phyloP scores from a whole-genome alignment of 2,329 filamentous ascomycete species.

The Ciborinia camelliae region DNA sequence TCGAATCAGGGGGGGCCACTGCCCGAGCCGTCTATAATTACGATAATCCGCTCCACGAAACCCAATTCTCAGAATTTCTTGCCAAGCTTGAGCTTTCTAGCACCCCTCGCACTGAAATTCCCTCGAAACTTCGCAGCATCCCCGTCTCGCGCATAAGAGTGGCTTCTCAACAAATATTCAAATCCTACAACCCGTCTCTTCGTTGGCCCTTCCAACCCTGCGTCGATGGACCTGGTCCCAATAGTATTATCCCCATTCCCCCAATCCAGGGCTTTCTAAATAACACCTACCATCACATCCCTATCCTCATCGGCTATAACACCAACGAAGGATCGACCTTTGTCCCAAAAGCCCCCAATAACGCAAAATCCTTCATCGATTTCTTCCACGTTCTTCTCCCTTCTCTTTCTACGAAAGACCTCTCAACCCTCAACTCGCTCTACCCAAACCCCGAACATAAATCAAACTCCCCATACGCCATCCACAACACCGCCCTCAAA shows the following conservation, averaged over 20 bases:
- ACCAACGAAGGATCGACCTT: constrained; percentile 67
- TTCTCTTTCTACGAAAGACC: constrained; percentile 48
- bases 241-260: constrained; percentile 52
- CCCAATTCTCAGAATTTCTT: constrained; percentile 55
- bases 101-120: constrained; percentile 45
- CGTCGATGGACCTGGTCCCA: constrained; percentile 50
- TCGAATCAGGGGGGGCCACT: constrained; percentile 56
- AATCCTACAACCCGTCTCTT: constrained; percentile 43
- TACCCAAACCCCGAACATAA: constrained; percentile 58
- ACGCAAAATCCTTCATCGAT: constrained; percentile 50
- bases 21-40: constrained; percentile 52
- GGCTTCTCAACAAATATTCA: constrained; percentile 47
- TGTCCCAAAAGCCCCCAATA: constrained; percentile 46
- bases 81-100: constrained; percentile 48
- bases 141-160: constrained; percentile 40
- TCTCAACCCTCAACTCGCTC: constrained; percentile 52
- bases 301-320: constrained; percentile 68
- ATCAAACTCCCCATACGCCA: constrained; percentile 32
- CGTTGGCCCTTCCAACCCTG: constrained; percentile 68
- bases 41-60: constrained; percentile 54
- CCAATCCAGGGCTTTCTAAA: constrained; percentile 59
- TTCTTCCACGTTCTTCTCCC: constrained; percentile 65
- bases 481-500: constrained; percentile 16
- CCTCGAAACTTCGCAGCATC: constrained; percentile 49
- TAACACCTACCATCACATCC: constrained; percentile 52